phyloP scores from a whole-genome alignment of 352 stramenopile genomes.

The Phytophthora podocarpi region DNA sequence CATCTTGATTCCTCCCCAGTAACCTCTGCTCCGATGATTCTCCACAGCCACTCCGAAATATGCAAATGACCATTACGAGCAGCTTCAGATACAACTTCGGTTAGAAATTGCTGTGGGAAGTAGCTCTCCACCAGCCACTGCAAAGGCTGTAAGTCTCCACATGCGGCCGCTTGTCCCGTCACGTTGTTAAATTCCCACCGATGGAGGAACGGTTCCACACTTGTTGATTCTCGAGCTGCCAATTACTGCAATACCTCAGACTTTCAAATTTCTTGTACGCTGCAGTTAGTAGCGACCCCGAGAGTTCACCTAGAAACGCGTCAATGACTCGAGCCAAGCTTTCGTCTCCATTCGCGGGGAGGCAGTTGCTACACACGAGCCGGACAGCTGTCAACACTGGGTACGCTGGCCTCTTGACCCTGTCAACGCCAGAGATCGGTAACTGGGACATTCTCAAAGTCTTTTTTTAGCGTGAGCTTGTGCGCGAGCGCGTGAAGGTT shows the following conservation, averaged over 20 bases:
- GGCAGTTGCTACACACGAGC: neutral
- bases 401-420: neutral
- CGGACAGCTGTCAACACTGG: neutral
- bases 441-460: too few species aligned
- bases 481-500: too few species aligned
- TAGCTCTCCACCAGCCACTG: neutral
- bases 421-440: too few species aligned
- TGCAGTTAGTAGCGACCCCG: neutral
- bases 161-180: neutral
- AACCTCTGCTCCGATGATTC: neutral
- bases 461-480: too few species aligned
- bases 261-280: neutral
- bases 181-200: neutral
- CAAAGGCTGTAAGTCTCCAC: neutral
- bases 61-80: neutral
- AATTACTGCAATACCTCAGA: neutral
- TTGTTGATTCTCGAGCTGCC: neutral
- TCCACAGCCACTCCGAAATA: neutral
- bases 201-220: neutral
- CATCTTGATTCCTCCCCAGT: neutral
- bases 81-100: neutral
- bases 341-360: neutral
- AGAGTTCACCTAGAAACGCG: neutral
- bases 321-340: neutral
- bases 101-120: neutral